These are phyloP conservation scores for Sedum album DNA, from an alignment of 164 flowering plant species.

Conservation along the genomic window DNA sequence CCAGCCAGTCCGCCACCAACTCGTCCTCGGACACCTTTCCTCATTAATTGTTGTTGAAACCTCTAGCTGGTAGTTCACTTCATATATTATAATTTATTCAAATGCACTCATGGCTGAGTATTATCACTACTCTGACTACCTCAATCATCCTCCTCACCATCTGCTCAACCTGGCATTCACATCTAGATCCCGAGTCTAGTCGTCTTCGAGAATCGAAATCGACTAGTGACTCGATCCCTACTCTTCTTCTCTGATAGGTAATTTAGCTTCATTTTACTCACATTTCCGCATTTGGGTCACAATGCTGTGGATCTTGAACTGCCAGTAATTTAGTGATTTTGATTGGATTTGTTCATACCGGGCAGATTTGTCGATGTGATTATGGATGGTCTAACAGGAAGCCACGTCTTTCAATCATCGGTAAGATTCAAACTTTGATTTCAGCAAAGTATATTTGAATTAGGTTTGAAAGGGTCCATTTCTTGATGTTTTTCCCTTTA, in stretches of 20 bases:
- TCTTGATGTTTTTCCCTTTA: slow-evolving; percentile 9
- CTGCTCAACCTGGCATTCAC: background rate
- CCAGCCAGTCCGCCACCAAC: background rate
- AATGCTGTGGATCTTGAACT: background rate
- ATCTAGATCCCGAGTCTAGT: background rate
- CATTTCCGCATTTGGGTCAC: background rate
- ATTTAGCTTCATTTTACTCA: background rate
- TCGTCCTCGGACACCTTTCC: too few species aligned
- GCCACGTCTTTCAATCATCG: background rate
- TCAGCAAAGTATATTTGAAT: background rate
- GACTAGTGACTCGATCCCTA: background rate
- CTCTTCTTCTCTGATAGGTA: slow-evolving; percentile 2
- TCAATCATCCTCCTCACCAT: background rate
- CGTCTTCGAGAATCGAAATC: background rate
- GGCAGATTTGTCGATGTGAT: background rate
- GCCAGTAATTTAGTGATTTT: background rate
- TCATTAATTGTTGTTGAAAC: background rate
- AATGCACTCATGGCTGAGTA: background rate
- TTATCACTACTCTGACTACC: background rate
- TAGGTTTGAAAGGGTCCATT: background rate
- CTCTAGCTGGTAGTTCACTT: background rate
- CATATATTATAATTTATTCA: background rate
- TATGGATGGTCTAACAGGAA: background rate
- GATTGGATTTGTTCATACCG: background rate
- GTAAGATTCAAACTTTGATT: background rate